Percentiles rank a stretch among this genome's conserved stretches.
Conservation (phyloP, 1,284 basidiomycete genomes). For the Tremellales sp. region DNA sequence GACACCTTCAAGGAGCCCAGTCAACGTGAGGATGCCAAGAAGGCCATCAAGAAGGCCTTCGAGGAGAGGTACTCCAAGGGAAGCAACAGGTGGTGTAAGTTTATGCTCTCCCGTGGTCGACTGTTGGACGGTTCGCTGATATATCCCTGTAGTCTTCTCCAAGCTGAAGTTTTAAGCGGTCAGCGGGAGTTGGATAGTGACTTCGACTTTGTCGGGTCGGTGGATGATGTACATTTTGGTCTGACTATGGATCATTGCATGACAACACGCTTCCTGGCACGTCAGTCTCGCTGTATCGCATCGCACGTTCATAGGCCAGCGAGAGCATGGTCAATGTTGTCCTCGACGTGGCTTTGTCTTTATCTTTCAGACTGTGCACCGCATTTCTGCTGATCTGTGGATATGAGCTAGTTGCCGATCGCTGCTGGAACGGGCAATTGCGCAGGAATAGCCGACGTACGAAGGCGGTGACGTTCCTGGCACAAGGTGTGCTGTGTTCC, state of each 20-base stretch:
- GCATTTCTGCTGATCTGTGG: too few species aligned
- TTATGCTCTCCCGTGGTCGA: neutral
- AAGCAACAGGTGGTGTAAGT: conserved; percentile 83
- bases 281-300: too few species aligned
- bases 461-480: too few species aligned
- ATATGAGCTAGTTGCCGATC: too few species aligned
- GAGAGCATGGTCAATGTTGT: too few species aligned
- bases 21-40: conserved; percentile 88
- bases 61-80: conserved; percentile 87
- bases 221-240: conserved; percentile 2
- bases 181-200: neutral
- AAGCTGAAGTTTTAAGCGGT: conserved; percentile 35
- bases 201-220: neutral
- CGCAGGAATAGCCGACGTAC: too few species aligned
- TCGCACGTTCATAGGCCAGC: too few species aligned
- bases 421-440: too few species aligned
- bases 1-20: conserved; percentile 95
- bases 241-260: conserved; percentile 1
- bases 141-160: conserved; percentile 29
- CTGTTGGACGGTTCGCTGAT: neutral
- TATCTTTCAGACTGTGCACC: too few species aligned
- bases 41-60: conserved; percentile 88
- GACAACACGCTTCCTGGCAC: too few species aligned
- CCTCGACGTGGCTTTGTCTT: too few species aligned
- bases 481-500: too few species aligned